Evolutionary conservation across 768 basidiomycete species (phyloP).

Genomic region (Tulasnella sp.): DNA sequence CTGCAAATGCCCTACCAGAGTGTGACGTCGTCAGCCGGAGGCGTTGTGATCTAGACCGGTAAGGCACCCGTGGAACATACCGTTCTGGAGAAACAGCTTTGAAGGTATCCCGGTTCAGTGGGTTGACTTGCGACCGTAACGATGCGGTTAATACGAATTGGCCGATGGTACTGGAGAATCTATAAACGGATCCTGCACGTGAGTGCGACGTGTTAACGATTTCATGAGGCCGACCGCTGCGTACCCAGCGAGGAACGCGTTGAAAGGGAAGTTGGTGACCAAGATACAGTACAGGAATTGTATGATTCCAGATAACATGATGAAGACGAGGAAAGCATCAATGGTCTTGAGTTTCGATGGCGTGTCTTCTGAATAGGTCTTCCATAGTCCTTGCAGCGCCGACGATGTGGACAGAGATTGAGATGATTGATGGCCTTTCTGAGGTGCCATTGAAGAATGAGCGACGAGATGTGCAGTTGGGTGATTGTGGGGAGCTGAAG

Average conservation of each 20-base stretch:
- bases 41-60: constrained; percentile 1
- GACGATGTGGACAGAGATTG: background rate
- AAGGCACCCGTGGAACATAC: constrained; percentile 34
- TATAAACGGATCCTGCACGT: constrained; percentile 29
- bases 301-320: constrained; percentile 77
- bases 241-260: constrained; percentile 92
- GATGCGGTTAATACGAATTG: constrained; percentile 95
- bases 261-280: constrained; percentile 90
- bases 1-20: constrained; percentile 75
- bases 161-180: constrained; percentile 86
- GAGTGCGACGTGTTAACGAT: background rate
- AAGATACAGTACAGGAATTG: constrained; percentile 89
- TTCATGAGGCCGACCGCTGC: constrained; percentile 24
- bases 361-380: constrained; percentile 65
- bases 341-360: constrained; percentile 82
- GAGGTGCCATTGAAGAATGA: constrained; percentile 3
- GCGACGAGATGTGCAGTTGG: background rate
- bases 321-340: constrained; percentile 83
- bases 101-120: constrained; percentile 68
- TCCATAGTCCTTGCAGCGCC: constrained; percentile 48
- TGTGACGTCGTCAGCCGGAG: background rate
- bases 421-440: constrained; percentile 3
- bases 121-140: constrained; percentile 83
- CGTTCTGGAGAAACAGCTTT: constrained; percentile 88
- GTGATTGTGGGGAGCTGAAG: background rate